Percentiles rank a stretch among this genome's conserved stretches.
Evolutionary conservation across 2,329 filamentous ascomycete species (phyloP).

Genomic region (Cytospora schulzeri): DNA sequence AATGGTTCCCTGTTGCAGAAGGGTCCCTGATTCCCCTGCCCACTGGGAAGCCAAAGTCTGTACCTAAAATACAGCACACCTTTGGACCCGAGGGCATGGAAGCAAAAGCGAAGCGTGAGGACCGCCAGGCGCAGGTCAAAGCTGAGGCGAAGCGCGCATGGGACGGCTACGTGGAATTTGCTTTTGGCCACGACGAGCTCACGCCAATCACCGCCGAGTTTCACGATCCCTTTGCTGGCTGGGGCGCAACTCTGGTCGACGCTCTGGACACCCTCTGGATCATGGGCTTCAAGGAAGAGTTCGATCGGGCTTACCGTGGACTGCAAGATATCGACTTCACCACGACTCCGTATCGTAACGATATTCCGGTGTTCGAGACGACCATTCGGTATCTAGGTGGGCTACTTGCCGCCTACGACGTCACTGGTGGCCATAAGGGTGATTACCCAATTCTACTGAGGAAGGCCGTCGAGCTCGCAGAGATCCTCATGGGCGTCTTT

Average conservation of each 20-base stretch:
- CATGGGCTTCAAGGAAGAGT: conserved; percentile 77
- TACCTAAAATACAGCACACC: conserved; percentile 75
- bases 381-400: conserved; percentile 91
- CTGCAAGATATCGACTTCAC: conserved; percentile 83
- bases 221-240: conserved; percentile 85
- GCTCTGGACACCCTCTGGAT: conserved; percentile 84
- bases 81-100: conserved; percentile 68
- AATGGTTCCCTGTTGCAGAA: conserved; percentile 75
- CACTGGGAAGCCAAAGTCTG: conserved; percentile 65
- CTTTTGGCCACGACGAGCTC: conserved; percentile 87
- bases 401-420: conserved; percentile 81
- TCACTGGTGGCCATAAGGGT: conserved; percentile 64
- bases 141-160: conserved; percentile 77
- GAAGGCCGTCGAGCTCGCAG: conserved; percentile 78
- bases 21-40: conserved; percentile 76
- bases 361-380: conserved; percentile 91
- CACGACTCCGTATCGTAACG: conserved; percentile 57
- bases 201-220: conserved; percentile 67
- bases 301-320: conserved; percentile 72
- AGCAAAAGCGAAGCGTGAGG: conserved; percentile 62
- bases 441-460: conserved; percentile 68
- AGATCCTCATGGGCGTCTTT: conserved; percentile 80
- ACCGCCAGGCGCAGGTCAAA: conserved; percentile 68
- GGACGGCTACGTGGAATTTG: conserved; percentile 76
- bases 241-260: conserved; percentile 87